Evolutionary conservation across 2,329 filamentous ascomycete genomes (phyloP).

Genomic region (Hymenoscyphus salicellus): DNA sequence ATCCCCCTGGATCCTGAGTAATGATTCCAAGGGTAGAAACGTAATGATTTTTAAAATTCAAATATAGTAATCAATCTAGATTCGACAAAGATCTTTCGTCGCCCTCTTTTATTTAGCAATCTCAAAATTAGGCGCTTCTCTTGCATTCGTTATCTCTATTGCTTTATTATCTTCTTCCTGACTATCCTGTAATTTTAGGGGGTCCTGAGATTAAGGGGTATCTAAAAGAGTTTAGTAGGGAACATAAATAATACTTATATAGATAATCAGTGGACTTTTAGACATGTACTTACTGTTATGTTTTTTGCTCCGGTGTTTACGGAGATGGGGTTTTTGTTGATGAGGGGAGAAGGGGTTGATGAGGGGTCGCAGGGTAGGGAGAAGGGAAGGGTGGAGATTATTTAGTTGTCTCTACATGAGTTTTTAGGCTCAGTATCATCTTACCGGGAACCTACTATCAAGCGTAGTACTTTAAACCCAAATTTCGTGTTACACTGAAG

Average conservation of each 20-base stretch:
- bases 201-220: conserved; percentile 12
- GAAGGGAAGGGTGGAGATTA: not conserved
- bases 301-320: conserved; percentile 17
- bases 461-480: too few species aligned
- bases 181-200: conserved; percentile 17
- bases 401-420: not conserved
- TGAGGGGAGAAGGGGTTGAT: not conserved
- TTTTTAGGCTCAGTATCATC: too few species aligned
- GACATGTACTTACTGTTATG: conserved; percentile 17
- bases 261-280: conserved; percentile 20
- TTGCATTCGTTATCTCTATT: too few species aligned
- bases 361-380: not conserved
- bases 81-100: too few species aligned
- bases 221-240: conserved; percentile 13
- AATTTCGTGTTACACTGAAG: too few species aligned
- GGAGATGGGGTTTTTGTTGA: conserved; percentile 6
- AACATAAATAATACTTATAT: conserved; percentile 11
- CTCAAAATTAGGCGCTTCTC: too few species aligned
- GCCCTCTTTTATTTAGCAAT: too few species aligned
- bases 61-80: too few species aligned
- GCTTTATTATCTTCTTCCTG: not conserved
- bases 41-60: too few species aligned
- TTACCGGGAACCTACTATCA: too few species aligned
- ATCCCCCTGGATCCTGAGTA: too few species aligned
- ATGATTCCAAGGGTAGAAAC: too few species aligned